Percentiles rank a stretch among this genome's conserved stretches.
These are phyloP conservation scores for Ramalina intermedia DNA, from an alignment of 495 filamentous ascomycete genomes.

Conservation along the genomic window DNA sequence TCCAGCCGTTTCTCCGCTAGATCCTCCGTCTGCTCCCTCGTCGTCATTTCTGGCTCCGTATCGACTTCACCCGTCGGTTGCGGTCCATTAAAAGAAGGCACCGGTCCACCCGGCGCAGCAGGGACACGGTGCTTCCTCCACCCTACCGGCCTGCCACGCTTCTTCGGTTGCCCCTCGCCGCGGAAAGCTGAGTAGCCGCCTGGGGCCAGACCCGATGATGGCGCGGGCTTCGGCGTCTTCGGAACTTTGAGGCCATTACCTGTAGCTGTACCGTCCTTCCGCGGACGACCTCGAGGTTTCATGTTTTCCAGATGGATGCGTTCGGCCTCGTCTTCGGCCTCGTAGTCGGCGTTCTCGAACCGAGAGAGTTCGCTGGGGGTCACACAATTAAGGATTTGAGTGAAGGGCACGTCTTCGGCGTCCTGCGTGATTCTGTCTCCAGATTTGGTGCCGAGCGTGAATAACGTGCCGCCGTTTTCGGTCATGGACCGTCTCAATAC, in stretches of 20 bases:
- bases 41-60: background rate
- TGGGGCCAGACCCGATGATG: background rate
- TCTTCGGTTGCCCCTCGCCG: background rate
- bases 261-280: background rate
- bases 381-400: slow-evolving; percentile 2
- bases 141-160: background rate
- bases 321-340: slow-evolving; percentile 4
- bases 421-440: background rate
- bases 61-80: background rate
- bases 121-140: background rate
- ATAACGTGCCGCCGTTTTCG: slow-evolving; percentile 2
- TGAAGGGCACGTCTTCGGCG: slow-evolving; percentile 2
- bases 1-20: background rate
- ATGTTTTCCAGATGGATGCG: background rate
- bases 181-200: slow-evolving; percentile 1
- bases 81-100: slow-evolving; percentile 9
- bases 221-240: background rate
- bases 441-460: slow-evolving; percentile 1
- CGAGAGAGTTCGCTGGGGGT: slow-evolving; percentile 3
- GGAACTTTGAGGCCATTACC: background rate
- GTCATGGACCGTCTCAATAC: background rate
- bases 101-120: background rate
- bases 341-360: slow-evolving; percentile 7
- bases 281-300: slow-evolving; percentile 6
- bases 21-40: background rate